Conservation (phyloP, 2,329 filamentous ascomycete genomes). For the Venturia effusa region DNA sequence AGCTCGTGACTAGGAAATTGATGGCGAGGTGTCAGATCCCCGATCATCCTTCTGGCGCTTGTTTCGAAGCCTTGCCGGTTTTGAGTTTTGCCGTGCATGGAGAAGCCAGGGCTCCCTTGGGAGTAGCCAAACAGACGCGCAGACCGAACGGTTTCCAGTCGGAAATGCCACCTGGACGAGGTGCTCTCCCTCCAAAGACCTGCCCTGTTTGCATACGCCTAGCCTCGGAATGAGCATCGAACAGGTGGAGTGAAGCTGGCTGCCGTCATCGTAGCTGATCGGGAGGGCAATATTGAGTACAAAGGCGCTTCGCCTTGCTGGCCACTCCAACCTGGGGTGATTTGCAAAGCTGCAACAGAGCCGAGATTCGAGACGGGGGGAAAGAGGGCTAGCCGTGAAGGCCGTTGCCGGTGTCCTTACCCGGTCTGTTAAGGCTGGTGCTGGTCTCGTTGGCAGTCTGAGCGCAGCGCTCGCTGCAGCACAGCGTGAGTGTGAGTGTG, state of each 20-base stretch:
- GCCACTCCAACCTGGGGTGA: background rate
- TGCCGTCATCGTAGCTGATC: background rate
- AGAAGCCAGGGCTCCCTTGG: background rate
- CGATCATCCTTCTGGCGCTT: background rate
- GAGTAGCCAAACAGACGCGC: background rate
- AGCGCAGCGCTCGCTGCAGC: background rate
- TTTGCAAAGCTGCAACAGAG: background rate
- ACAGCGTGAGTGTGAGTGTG: no score
- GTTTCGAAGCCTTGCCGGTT: background rate
- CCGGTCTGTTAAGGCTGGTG: background rate
- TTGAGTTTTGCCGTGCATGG: conserved; percentile 5
- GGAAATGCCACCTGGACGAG: background rate
- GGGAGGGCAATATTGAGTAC: conserved; percentile 1
- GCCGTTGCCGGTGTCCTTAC: background rate
- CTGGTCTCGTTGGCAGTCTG: background rate
- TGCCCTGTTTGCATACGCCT: background rate
- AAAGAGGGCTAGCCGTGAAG: background rate
- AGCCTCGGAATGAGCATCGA: background rate
- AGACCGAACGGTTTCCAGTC: background rate
- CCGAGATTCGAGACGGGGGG: background rate
- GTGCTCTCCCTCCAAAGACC: background rate
- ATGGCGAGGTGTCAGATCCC: background rate
- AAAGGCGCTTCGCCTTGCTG: background rate
- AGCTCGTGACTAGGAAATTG: background rate
- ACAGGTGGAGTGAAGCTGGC: background rate